phyloP scores from a whole-genome alignment of 768 basidiomycete genomes.

The Mycena rebaudengoi region DNA sequence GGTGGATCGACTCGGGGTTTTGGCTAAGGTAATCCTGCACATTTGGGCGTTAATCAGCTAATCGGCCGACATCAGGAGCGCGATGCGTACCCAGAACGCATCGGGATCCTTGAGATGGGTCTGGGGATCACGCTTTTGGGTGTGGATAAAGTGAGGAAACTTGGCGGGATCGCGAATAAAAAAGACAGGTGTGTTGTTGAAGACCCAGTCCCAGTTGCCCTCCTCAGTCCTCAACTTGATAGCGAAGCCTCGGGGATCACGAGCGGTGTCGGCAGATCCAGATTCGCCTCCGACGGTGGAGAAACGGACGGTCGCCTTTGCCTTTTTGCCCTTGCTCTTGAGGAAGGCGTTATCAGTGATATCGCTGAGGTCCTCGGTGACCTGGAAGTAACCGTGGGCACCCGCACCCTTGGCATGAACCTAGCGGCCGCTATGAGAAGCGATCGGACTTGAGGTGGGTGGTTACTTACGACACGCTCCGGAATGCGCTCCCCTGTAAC shows the following conservation, averaged over 20 bases:
- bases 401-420: slow-evolving; percentile 93
- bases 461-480: slow-evolving; percentile 81
- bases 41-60: slow-evolving; percentile 31
- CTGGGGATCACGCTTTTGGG: slow-evolving; percentile 90
- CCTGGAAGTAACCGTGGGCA: slow-evolving; percentile 93
- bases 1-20: slow-evolving; percentile 90
- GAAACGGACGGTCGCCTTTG: slow-evolving; percentile 84
- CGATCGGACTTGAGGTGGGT: slow-evolving; percentile 23
- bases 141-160: slow-evolving; percentile 96
- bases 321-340: slow-evolving; percentile 70
- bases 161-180: slow-evolving; percentile 88
- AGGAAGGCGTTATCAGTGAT: slow-evolving; percentile 78
- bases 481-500: slow-evolving; percentile 81
- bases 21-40: slow-evolving; percentile 85
- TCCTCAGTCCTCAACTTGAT: slow-evolving; percentile 89
- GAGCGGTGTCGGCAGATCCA: slow-evolving; percentile 91
- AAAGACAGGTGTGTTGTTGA: slow-evolving; percentile 94
- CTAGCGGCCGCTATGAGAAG: slow-evolving; percentile 51
- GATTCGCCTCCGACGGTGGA: slow-evolving; percentile 92
- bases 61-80: neutral
- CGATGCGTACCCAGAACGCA: slow-evolving; percentile 75
- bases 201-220: slow-evolving; percentile 93
- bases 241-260: slow-evolving; percentile 94
- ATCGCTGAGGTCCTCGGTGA: slow-evolving; percentile 87
- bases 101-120: slow-evolving; percentile 91